A percentile compares a stretch with the other conserved stretches of the same genome.
These are phyloP conservation scores for Tolypocladium inflatum DNA, from an alignment of 2,329 filamentous ascomycete genomes.

Conservation along the genomic window DNA sequence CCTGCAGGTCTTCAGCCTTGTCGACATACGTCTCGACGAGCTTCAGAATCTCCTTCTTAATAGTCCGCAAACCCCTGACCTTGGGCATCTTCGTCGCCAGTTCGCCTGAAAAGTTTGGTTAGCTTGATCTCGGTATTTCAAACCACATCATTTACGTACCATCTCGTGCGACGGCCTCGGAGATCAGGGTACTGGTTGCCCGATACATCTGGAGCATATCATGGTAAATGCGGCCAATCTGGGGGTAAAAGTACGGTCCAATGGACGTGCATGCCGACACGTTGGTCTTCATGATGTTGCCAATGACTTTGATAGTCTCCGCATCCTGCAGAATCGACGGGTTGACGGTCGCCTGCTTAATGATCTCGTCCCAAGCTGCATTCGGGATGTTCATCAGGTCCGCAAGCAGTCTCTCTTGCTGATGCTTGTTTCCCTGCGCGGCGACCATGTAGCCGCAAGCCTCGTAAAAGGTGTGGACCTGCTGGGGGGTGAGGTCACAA, in stretches of 20 bases:
- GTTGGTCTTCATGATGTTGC: conserved; percentile 99
- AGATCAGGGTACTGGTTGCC: conserved; percentile 92
- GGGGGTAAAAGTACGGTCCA: conserved; percentile 93
- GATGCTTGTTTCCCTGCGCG: conserved; percentile 87
- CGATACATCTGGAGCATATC: conserved; percentile 99
- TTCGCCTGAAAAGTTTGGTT: conserved; percentile 45
- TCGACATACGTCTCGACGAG: conserved; percentile 97
- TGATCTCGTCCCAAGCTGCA: conserved; percentile 90
- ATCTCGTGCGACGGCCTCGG: conserved; percentile 78
- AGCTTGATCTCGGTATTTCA: not conserved
- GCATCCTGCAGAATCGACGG: conserved; percentile 80
- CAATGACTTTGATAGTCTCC: conserved; percentile 96
- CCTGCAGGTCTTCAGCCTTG: conserved; percentile 91
- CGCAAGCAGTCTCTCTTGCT: conserved; percentile 82
- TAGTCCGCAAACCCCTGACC: conserved; percentile 87
- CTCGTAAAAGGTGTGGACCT: conserved; percentile 98
- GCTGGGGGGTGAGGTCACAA: conserved; percentile 86
- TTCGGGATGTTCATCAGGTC: conserved; percentile 95
- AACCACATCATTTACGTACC: conserved; percentile 37
- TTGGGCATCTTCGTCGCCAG: conserved; percentile 96
- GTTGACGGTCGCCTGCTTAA: conserved; percentile 75
- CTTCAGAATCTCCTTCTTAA: conserved; percentile 99
- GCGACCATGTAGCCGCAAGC: conserved; percentile 99
- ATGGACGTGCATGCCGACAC: conserved; percentile 97
- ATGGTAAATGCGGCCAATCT: conserved; percentile 94